phyloP scores from a whole-genome alignment of 495 filamentous ascomycete species.

The Tuber melanosporum region DNA sequence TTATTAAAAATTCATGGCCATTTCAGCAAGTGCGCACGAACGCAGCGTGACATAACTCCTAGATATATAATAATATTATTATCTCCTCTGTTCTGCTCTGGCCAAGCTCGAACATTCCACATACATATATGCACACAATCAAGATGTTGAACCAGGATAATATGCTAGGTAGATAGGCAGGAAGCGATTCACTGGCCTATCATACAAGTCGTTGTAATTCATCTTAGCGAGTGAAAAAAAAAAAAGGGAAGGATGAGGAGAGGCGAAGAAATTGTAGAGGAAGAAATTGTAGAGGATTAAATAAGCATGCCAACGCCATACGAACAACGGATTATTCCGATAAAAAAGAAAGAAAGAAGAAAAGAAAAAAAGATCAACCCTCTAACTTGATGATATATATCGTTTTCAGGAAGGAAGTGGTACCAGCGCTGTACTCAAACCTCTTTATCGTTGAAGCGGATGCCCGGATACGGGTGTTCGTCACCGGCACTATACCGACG shows the following conservation, averaged over 20 bases:
- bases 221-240: neutral
- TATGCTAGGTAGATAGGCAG: neutral
- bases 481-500: conserved; percentile 66
- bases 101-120: neutral
- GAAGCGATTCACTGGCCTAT: neutral
- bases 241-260: neutral
- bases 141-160: neutral
- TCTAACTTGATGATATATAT: conserved; percentile 3
- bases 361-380: neutral
- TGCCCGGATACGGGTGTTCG: conserved; percentile 12
- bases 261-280: neutral
- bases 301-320: neutral
- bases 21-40: neutral
- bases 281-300: neutral
- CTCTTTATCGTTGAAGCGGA: conserved; percentile 15
- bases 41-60: neutral
- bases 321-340: neutral
- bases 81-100: neutral
- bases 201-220: neutral
- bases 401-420: neutral
- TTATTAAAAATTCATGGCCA: neutral
- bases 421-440: neutral
- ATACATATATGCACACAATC: neutral
- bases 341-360: conserved; percentile 8
- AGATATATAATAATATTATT: neutral